Evolutionary conservation across 148 eudicot species (phyloP).

Genomic region (Chenopodium quinoa): DNA sequence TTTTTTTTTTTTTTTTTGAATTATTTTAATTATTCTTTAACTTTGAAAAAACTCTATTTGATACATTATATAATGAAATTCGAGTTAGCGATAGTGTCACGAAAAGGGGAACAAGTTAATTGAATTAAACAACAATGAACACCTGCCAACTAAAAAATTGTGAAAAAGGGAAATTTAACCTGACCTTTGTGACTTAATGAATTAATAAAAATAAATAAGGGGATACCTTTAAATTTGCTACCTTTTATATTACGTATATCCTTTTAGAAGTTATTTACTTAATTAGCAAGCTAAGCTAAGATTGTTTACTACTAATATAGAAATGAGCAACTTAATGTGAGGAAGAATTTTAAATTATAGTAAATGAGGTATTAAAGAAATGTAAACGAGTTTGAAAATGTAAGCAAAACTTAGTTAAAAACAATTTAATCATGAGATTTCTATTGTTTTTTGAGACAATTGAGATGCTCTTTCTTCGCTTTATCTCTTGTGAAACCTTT

Average conservation of each 20-base stretch:
- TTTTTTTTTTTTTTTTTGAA: neutral
- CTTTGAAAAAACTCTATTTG: neutral
- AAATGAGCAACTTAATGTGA: neutral
- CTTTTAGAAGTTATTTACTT: neutral
- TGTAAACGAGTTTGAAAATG: neutral
- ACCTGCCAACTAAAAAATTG: neutral
- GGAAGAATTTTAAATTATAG: neutral
- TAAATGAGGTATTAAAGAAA: neutral
- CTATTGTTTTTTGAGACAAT: too few species aligned
- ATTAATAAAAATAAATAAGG: neutral
- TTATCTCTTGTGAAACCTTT: neutral
- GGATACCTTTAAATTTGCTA: neutral
- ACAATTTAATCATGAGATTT: neutral
- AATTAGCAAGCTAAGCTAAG: neutral
- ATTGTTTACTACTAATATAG: too few species aligned
- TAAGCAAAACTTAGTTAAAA: neutral
- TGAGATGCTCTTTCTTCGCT: neutral
- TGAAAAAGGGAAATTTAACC: neutral
- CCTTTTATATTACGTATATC: neutral
- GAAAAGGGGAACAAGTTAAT: slow-evolving; percentile 11
- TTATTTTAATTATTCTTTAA: neutral
- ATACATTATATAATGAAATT: neutral
- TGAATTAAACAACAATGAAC: neutral
- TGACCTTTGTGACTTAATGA: neutral
- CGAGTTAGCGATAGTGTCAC: slow-evolving; percentile 1